These are phyloP conservation scores for Solanum hybrid DNA, from an alignment of 305 asterid species.

Conservation along the genomic window DNA sequence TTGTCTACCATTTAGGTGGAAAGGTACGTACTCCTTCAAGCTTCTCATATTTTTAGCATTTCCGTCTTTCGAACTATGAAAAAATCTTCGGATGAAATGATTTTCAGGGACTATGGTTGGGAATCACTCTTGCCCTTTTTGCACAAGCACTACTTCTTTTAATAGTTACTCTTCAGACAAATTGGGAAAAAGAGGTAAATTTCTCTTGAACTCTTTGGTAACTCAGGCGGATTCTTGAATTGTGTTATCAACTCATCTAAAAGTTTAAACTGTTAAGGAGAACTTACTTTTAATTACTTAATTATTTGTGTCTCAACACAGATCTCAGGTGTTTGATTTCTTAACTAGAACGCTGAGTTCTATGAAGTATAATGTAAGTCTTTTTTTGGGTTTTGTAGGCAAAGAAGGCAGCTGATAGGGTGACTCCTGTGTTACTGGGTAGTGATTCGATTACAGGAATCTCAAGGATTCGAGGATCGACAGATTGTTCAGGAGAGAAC, in stretches of 20 bases:
- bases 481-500: too few relatives aligned
- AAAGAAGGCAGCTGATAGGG: constrained; percentile 4
- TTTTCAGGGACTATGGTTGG: constrained; percentile 20
- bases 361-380: not conserved
- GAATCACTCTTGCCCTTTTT: constrained; percentile 13
- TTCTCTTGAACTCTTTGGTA: not conserved
- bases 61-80: not conserved
- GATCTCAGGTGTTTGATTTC: not conserved
- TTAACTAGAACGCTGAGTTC: not conserved
- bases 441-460: too few relatives aligned
- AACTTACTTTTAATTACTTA: not conserved
- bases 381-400: not conserved
- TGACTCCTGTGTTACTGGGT: not conserved
- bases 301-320: not conserved
- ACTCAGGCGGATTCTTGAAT: not conserved
- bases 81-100: not conserved
- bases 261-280: not conserved
- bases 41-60: not conserved
- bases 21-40: not conserved
- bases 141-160: constrained; percentile 10
- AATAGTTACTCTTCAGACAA: constrained; percentile 5
- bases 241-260: not conserved
- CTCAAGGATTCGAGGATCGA: too few relatives aligned
- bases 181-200: constrained; percentile 19
- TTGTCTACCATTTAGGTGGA: constrained; percentile 15